Evolutionary conservation across 176 grass and related monocot genomes (phyloP).

Genomic region (Coix lacrymajobi): DNA sequence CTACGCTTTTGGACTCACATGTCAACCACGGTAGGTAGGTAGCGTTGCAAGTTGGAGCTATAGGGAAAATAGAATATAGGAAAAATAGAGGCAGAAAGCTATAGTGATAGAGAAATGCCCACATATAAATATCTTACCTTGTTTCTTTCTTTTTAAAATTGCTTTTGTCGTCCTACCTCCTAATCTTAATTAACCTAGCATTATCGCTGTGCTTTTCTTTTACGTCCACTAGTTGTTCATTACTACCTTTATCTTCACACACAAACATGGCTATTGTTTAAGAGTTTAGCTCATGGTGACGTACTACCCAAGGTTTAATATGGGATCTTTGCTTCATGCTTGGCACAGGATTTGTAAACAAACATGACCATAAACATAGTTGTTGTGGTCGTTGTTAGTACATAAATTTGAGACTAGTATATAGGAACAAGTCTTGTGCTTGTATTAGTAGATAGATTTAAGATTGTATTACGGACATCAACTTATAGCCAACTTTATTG

Average conservation of each 20-base stretch:
- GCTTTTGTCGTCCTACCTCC: neutral
- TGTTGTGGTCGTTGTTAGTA: neutral
- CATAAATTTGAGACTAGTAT: neutral
- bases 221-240: neutral
- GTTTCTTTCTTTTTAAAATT: neutral
- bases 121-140: neutral
- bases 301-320: neutral
- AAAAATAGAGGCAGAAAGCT: conserved; percentile 18
- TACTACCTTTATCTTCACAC: neutral
- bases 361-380: neutral
- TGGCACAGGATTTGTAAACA: neutral
- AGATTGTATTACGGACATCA: too few species aligned
- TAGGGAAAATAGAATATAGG: neutral
- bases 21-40: too few species aligned
- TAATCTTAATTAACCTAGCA: neutral
- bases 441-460: too few species aligned
- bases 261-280: neutral
- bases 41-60: conserved; percentile 19
- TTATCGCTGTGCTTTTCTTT: neutral
- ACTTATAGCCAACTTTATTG: too few species aligned
- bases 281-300: neutral
- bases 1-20: too few species aligned
- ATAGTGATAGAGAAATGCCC: conserved; percentile 11
- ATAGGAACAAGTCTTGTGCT: too few species aligned
- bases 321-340: neutral